These are phyloP conservation scores for Blumeria graminis DNA, from an alignment of 2,329 filamentous ascomycete species.

Conservation along the genomic window DNA sequence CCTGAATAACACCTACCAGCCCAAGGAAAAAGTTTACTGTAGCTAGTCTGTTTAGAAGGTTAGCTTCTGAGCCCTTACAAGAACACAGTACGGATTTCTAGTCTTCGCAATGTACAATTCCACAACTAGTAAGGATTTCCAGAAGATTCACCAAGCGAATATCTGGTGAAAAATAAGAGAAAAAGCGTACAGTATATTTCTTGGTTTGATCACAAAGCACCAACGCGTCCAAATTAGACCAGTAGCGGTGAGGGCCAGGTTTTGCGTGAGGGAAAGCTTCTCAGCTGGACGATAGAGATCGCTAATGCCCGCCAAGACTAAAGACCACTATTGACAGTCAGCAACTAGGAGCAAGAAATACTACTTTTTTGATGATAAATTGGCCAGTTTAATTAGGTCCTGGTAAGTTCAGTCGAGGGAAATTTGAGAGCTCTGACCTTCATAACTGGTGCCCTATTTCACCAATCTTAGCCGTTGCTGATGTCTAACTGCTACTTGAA, in stretches of 20 bases:
- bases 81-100: too few relatives aligned
- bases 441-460: constrained; percentile 69
- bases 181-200: constrained; percentile 56
- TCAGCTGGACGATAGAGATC: constrained; percentile 82
- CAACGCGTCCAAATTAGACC: constrained; percentile 95
- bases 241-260: constrained; percentile 69
- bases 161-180: background rate
- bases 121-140: background rate
- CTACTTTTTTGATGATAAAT: background rate
- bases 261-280: constrained; percentile 82
- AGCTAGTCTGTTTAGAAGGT: constrained; percentile 35
- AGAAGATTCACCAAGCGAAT: background rate
- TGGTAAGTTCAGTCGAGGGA: background rate
- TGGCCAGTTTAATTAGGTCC: background rate
- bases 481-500: background rate
- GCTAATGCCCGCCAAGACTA: constrained; percentile 77
- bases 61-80: background rate
- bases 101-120: too few relatives aligned
- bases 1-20: constrained; percentile 62
- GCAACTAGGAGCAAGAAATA: constrained; percentile 1
- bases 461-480: constrained; percentile 4
- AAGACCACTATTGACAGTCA: constrained; percentile 39
- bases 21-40: constrained; percentile 97
- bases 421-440: constrained; percentile 26
- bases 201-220: constrained; percentile 91